Conservation (phyloP, 768 basidiomycete genomes). For the Porphyrellus cyaneotinctus region DNA sequence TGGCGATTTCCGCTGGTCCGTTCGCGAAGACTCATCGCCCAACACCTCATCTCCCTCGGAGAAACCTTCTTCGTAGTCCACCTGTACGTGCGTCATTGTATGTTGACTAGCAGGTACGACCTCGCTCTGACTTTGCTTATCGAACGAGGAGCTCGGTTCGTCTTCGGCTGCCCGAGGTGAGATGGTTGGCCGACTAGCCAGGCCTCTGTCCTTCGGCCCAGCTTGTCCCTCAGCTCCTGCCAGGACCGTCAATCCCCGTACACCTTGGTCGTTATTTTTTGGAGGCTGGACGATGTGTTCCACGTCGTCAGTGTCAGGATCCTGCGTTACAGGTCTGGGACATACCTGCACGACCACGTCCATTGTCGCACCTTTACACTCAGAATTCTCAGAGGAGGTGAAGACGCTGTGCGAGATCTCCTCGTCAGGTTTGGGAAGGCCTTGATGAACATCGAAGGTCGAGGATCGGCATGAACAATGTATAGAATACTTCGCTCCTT, state of each 20-base stretch:
- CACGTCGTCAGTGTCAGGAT: not conserved
- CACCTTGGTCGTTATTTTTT: not conserved
- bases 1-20: not conserved
- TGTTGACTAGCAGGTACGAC: not conserved
- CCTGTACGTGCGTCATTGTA: not conserved
- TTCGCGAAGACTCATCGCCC: not conserved
- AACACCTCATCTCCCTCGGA: no score
- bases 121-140: not conserved
- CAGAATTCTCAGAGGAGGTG: not conserved
- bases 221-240: not conserved
- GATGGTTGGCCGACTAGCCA: not conserved
- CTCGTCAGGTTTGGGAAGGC: not conserved
- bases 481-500: not conserved
- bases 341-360: not conserved
- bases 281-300: not conserved
- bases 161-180: not conserved
- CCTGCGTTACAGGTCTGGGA: not conserved
- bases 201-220: no score
- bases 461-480: not conserved
- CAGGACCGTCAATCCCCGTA: no score
- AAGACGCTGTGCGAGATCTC: not conserved
- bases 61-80: not conserved
- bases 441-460: not conserved
- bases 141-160: not conserved
- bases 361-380: not conserved